A percentile compares a stretch with the other conserved stretches of the same genome.
These are phyloP conservation scores for Myriosclerotinia duriaeana DNA, from an alignment of 2,329 filamentous ascomycete species.

Conservation along the genomic window DNA sequence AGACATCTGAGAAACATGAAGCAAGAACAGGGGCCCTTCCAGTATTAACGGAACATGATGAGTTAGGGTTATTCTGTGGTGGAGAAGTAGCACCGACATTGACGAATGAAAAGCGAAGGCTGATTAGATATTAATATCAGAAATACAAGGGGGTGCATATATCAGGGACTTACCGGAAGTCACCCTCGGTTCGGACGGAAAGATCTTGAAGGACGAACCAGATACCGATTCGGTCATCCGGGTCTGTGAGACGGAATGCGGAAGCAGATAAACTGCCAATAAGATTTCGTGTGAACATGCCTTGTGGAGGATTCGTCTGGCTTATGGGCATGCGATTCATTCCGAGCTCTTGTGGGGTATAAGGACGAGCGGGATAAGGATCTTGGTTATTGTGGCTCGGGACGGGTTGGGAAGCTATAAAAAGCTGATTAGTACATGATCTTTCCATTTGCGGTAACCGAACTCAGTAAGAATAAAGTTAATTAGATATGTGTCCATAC, in stretches of 20 bases:
- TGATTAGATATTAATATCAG: constrained; percentile 36
- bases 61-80: constrained; percentile 35
- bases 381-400: constrained; percentile 23
- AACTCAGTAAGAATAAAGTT: neutral
- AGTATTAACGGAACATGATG: constrained; percentile 60
- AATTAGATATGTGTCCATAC: constrained; percentile 8
- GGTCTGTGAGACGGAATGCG: constrained; percentile 81
- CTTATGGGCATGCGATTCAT: constrained; percentile 31
- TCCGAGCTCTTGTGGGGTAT: constrained; percentile 29
- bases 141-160: neutral
- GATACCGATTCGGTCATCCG: constrained; percentile 75
- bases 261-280: constrained; percentile 91
- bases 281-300: constrained; percentile 92
- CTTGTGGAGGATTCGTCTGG: constrained; percentile 53
- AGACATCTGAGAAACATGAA: constrained; percentile 80
- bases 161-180: constrained; percentile 66
- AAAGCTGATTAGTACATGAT: constrained; percentile 11
- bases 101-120: constrained; percentile 72
- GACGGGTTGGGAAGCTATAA: constrained; percentile 25
- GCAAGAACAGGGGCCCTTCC: constrained; percentile 80
- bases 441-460: neutral
- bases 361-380: constrained; percentile 26
- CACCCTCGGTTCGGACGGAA: constrained; percentile 88
- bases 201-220: constrained; percentile 98
- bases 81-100: constrained; percentile 63